Percentiles rank a stretch among this genome's conserved stretches.
phyloP scores from a whole-genome alignment of 2,329 filamentous ascomycete genomes.

The Paramyrothecium sp. region DNA sequence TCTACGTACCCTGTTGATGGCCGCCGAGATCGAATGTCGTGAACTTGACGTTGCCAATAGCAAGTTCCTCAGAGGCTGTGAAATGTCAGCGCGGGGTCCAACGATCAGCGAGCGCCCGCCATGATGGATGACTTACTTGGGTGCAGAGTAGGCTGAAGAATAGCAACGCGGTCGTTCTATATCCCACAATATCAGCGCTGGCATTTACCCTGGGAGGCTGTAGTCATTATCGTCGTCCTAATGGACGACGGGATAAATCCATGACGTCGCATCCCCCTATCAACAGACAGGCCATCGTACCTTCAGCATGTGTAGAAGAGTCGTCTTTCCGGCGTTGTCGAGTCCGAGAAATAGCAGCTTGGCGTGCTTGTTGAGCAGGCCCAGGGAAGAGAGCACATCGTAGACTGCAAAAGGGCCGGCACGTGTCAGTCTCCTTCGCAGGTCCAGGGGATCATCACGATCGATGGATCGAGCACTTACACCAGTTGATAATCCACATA shows the following conservation, averaged over 20 bases:
- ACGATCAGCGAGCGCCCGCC: background rate
- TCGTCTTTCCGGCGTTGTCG: constrained; percentile 94
- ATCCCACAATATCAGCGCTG: constrained; percentile 16
- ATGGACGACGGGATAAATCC: background rate
- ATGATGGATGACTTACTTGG: constrained; percentile 62
- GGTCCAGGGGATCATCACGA: constrained; percentile 4
- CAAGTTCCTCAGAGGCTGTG: constrained; percentile 82
- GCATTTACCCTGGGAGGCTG: constrained; percentile 2
- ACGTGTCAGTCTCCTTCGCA: constrained; percentile 28
- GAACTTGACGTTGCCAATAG: constrained; percentile 90
- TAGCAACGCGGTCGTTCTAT: constrained; percentile 88
- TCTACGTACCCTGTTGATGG: constrained; percentile 76
- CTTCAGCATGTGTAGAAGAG: constrained; percentile 93
- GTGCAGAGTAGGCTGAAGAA: constrained; percentile 87
- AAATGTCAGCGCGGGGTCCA: constrained; percentile 9
- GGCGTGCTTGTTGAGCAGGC: constrained; percentile 91
- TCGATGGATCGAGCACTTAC: constrained; percentile 52
- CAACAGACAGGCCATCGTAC: constrained; percentile 36
- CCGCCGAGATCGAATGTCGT: constrained; percentile 93
- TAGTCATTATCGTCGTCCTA: background rate
- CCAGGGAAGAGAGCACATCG: constrained; percentile 83
- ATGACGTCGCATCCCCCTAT: background rate
- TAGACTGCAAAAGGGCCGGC: constrained; percentile 56
- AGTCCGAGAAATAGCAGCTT: constrained; percentile 93
- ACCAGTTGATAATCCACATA: constrained; percentile 98